Evolutionary conservation across 177 flowering plant genomes (phyloP), one percentile per base, ranked within the genome.

Genomic region (Vitis hybrid): DNA sequence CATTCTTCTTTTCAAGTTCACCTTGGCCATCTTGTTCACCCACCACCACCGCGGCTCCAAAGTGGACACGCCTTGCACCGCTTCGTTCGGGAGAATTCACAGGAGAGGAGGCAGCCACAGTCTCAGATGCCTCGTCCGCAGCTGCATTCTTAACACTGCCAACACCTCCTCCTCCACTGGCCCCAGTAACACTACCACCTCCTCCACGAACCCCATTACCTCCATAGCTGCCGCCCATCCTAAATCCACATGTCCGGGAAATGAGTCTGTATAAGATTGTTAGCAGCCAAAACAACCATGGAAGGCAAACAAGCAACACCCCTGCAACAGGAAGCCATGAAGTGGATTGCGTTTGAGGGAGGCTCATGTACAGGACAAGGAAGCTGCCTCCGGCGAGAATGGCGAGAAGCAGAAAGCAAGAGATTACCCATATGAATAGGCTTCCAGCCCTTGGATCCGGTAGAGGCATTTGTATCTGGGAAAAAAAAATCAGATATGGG

Each of bases 221-320:
- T 16, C 52, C 56, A 22, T 58, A 4, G 16, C 65, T 68, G 15
- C 62, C 19, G 2, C 51, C 74, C 53, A 77, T 31, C n/a, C 83
- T 51, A 53, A 75, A 57, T 2, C 84, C 81, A 13, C 12, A 71
- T 0, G 19, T 7, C 10, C 82, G 66, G 0, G 81, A 75, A 53
- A 77, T 6, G 69, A 79, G 13, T 10, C 87, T 69, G 29, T 86
- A 84, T 0, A 74, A 2, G 64, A 66, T 68, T 0, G 82, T 83
- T 59, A 79, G 19, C 10, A 74, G 15, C 89, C 89, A 86, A 60
- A 82, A 86, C 18, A 80, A 12, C 87, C 87, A 86, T 16, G 89
- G 89, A 3, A 86, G 70, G 62, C 81, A 76, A 26, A 84, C 82
- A 1, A 84, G 78, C 49, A 68, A 9, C 12, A 86, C 62, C 7